Evolutionary conservation across 345 rosid species (phyloP).

Genomic region (Chamaenerion angustifolium): DNA sequence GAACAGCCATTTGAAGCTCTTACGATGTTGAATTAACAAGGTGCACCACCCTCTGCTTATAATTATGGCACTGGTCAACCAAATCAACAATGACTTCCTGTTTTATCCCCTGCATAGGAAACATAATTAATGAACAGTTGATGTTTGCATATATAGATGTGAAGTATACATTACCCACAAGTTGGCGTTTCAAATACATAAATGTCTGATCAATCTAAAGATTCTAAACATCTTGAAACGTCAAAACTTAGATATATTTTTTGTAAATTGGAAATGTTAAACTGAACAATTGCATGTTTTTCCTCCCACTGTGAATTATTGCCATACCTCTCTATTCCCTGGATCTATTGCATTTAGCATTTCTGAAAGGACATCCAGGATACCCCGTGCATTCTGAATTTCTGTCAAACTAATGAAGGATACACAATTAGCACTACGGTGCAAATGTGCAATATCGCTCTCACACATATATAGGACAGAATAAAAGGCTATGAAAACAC

Average conservation of each 20-base stretch:
- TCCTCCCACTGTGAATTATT: neutral
- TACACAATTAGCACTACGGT: slow-evolving; percentile 9
- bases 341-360: slow-evolving; percentile 94
- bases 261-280: neutral
- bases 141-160: neutral
- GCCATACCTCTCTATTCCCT: slow-evolving; percentile 66
- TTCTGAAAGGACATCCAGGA: slow-evolving; percentile 97
- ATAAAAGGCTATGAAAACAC: too few species aligned
- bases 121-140: neutral
- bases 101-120: slow-evolving; percentile 53
- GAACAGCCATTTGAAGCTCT: slow-evolving; percentile 11
- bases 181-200: neutral
- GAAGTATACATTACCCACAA: neutral
- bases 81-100: slow-evolving; percentile 95
- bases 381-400: slow-evolving; percentile 95
- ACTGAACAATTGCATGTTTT: neutral
- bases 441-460: too few species aligned
- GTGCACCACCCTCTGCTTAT: slow-evolving; percentile 96
- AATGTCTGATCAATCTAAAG: neutral
- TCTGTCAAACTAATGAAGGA: slow-evolving; percentile 65
- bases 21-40: slow-evolving; percentile 95
- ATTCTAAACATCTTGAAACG: too few species aligned
- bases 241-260: too few species aligned
- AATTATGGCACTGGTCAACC: slow-evolving; percentile 92
- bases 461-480: too few species aligned